Evolutionary conservation across 148 eudicot species (phyloP).

Genomic region (Chenopodium berlandieri): DNA sequence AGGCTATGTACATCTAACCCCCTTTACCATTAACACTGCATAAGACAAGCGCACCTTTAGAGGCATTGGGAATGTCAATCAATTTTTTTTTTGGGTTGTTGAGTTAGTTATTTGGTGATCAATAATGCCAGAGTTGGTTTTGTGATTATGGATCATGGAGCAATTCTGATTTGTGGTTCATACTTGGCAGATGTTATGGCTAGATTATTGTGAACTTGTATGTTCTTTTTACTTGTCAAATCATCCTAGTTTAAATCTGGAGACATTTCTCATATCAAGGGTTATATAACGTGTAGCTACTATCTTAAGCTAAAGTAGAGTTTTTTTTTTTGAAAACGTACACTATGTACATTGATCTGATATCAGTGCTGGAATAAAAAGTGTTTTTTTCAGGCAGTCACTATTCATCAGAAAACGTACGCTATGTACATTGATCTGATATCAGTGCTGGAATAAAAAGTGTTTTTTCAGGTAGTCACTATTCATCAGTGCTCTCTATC

Average conservation of each 20-base stretch:
- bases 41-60: no score
- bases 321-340: not conserved
- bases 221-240: no score
- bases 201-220: no score
- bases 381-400: not conserved
- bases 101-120: not conserved
- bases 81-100: no score
- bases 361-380: not conserved
- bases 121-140: not conserved
- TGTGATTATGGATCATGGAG: not conserved
- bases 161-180: not conserved
- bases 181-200: no score
- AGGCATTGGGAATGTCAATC: no score
- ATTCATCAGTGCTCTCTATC: not conserved
- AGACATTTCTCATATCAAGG: not conserved
- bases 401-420: not conserved
- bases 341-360: not conserved
- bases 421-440: not conserved
- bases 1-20: no score
- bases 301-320: not conserved
- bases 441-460: not conserved
- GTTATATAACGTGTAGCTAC: not conserved
- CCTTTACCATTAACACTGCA: no score
- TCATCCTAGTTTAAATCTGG: no score
- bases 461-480: not conserved